Conservation (phyloP, 108 stramenopile genomes). For the Cyclotella atomus region DNA sequence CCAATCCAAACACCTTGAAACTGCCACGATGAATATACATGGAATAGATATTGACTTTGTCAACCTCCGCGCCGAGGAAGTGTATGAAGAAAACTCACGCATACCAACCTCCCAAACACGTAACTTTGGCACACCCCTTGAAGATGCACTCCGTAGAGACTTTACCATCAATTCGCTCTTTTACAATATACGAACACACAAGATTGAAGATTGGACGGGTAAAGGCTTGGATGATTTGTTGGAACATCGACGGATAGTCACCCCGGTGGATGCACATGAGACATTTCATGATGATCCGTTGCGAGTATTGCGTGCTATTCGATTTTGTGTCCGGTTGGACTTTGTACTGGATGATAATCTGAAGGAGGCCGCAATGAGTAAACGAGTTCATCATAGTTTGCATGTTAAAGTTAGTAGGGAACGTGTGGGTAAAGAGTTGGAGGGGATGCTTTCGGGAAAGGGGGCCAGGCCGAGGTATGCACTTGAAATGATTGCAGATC, state of each 20-base stretch:
- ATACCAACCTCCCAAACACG: conserved; percentile 77
- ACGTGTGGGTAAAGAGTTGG: conserved; percentile 90
- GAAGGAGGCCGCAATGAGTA: conserved; percentile 56
- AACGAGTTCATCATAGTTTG: conserved; percentile 69
- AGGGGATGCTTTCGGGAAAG: conserved; percentile 86
- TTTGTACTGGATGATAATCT: conserved; percentile 71
- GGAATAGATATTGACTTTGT: conserved; percentile 93
- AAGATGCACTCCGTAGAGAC: conserved; percentile 94
- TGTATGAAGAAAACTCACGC: conserved; percentile 77
- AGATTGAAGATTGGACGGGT: conserved; percentile 92
- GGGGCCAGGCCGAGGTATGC: conserved; percentile 66
- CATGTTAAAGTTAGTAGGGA: conserved; percentile 88
- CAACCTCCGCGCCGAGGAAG: conserved; percentile 91
- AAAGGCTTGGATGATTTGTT: conserved; percentile 80
- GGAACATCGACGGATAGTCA: conserved; percentile 62
- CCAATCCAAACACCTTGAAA: conserved; percentile 99
- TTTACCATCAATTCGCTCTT: conserved; percentile 96
- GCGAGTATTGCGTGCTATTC: conserved; percentile 88
- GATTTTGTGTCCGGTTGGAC: conserved; percentile 88
- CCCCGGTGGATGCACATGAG: conserved; percentile 75
- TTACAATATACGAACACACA: conserved; percentile 83
- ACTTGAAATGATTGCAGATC: conserved; percentile 65
- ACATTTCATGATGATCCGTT: conserved; percentile 95
- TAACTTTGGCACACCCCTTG: conserved; percentile 84
- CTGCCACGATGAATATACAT: conserved; percentile 89